A percentile compares a stretch with the other conserved stretches of the same genome.
Evolutionary conservation across 306 rosid genomes (phyloP).

Genomic region (Castanospermum australe): DNA sequence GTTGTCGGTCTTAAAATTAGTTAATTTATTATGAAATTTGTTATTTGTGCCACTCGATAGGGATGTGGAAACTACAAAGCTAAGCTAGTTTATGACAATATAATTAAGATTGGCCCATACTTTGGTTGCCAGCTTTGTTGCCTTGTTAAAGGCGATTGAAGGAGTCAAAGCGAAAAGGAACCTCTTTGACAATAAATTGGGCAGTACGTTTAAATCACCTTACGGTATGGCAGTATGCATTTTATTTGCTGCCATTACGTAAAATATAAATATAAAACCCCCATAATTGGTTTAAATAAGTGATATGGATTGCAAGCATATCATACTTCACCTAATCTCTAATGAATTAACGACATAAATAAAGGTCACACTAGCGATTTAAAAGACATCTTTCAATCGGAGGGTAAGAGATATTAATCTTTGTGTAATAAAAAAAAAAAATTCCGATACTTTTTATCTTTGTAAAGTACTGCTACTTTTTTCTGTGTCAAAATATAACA

Average conservation of each 20-base stretch:
- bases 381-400: no score
- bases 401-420: no score
- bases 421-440: no score
- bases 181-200: background rate
- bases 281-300: background rate
- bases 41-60: background rate
- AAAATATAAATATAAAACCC: background rate
- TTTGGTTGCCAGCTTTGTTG: background rate
- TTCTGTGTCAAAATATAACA: no score
- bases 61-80: background rate
- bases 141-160: background rate
- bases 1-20: background rate
- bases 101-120: constrained; percentile 16
- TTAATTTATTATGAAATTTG: constrained; percentile 8
- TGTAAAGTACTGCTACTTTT: no score
- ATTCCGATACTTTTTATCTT: no score
- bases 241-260: background rate
- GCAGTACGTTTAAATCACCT: background rate
- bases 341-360: no score
- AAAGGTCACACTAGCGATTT: no score
- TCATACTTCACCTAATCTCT: no score
- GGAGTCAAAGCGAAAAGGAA: background rate
- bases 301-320: background rate
- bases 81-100: background rate
- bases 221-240: background rate